Percentiles rank a stretch among this genome's conserved stretches.
Conservation (phyloP, 768 basidiomycete species). For the Boletus subcaerulescens region DNA sequence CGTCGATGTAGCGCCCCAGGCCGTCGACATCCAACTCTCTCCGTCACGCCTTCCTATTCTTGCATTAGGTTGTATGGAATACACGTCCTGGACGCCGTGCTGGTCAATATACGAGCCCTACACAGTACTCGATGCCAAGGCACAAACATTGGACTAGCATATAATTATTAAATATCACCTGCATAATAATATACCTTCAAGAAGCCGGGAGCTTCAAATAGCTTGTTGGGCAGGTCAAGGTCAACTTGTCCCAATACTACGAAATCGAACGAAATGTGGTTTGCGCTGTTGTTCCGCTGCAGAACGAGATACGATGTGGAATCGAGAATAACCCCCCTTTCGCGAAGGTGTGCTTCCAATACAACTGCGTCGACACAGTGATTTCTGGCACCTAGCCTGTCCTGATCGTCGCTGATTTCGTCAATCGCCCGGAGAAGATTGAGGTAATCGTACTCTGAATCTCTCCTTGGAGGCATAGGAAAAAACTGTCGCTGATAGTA, state of each 20-base stretch:
- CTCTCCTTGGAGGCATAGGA: conserved; percentile 55
- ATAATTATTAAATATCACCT: conserved; percentile 65
- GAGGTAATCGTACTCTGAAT: conserved; percentile 64
- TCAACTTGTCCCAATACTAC: conserved; percentile 54
- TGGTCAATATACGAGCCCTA: not conserved
- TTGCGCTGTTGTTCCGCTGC: conserved; percentile 69
- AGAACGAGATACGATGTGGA: conserved; percentile 49
- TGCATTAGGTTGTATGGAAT: conserved; percentile 53
- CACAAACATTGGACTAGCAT: conserved; percentile 66
- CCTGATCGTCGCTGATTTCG: conserved; percentile 65
- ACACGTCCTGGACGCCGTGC: conserved; percentile 49
- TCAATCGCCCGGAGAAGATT: conserved; percentile 63
- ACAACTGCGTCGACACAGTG: conserved; percentile 14
- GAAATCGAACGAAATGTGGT: conserved; percentile 60
- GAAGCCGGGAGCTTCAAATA: conserved; percentile 56
- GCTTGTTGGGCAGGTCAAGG: conserved; percentile 60
- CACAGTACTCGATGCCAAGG: not conserved
- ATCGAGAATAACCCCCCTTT: conserved; percentile 52
- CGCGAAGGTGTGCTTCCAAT: conserved; percentile 60
- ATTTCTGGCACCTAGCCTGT: conserved; percentile 43
- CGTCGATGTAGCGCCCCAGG: conserved; percentile 51
- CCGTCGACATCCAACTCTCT: conserved; percentile 47
- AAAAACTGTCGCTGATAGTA: conserved; percentile 61
- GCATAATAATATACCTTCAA: conserved; percentile 54
- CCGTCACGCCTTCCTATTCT: conserved; percentile 48